Evolutionary conservation across 2,329 filamentous ascomycete genomes (phyloP).

Genomic region (Zasmidium citrigriseum): DNA sequence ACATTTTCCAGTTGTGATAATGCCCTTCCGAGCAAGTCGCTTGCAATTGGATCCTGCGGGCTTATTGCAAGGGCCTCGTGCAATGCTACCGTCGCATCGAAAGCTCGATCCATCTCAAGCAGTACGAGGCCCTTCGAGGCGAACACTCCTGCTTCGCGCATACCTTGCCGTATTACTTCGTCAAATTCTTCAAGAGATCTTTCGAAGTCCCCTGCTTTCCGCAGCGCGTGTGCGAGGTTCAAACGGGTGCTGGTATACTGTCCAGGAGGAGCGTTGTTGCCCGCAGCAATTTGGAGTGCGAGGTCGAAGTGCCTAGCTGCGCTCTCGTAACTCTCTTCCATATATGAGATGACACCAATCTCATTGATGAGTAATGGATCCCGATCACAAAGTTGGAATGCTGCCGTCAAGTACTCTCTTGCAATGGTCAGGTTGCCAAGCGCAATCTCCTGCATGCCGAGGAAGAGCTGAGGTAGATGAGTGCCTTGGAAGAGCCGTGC

Average conservation of each 20-base stretch:
- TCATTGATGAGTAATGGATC: constrained; percentile 94
- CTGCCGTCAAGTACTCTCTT: constrained; percentile 89
- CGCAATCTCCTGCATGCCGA: constrained; percentile 97
- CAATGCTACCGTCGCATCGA: constrained; percentile 77
- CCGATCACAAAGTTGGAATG: constrained; percentile 77
- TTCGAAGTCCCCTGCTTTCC: constrained; percentile 68
- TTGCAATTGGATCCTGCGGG: constrained; percentile 79
- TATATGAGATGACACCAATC: constrained; percentile 92
- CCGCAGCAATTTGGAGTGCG: constrained; percentile 74
- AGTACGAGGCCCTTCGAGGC: constrained; percentile 81
- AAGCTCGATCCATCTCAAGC: constrained; percentile 71
- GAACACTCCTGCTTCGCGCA: constrained; percentile 75
- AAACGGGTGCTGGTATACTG: constrained; percentile 83
- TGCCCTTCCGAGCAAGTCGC: constrained; percentile 73
- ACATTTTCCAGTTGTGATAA: constrained; percentile 61
- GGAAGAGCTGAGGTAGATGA: constrained; percentile 89
- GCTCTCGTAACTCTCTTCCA: constrained; percentile 76
- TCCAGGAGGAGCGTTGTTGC: constrained; percentile 71
- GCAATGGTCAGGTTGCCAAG: constrained; percentile 93
- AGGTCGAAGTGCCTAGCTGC: constrained; percentile 76
- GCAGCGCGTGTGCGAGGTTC: constrained; percentile 86
- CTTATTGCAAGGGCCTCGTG: constrained; percentile 81
- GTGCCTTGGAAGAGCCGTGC: constrained; percentile 95
- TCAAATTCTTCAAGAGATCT: constrained; percentile 81
- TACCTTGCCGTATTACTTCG: constrained; percentile 76